phyloP scores from a whole-genome alignment of 140 eudicot species.

The Oenanthe javanica region DNA sequence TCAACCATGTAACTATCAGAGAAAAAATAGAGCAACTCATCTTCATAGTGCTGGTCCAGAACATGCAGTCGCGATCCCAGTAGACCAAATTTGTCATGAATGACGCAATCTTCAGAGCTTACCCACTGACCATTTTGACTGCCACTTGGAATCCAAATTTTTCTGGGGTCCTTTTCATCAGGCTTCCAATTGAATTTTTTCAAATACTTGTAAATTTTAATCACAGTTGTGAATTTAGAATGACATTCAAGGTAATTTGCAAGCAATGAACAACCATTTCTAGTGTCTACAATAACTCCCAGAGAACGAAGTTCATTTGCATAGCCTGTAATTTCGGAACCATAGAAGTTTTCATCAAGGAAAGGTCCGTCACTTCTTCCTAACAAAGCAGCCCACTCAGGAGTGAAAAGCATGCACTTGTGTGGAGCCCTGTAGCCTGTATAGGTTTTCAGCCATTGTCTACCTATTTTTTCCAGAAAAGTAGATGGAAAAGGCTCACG shows the following conservation, averaged over 20 bases:
- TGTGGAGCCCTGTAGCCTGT: slow-evolving; percentile 39
- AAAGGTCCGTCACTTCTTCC: slow-evolving; percentile 46
- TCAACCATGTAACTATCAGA: slow-evolving; percentile 28
- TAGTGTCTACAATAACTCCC: slow-evolving; percentile 25
- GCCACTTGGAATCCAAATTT: slow-evolving; percentile 58
- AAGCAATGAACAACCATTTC: slow-evolving; percentile 30
- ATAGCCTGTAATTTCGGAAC: slow-evolving; percentile 27
- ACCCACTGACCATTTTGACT: slow-evolving; percentile 48
- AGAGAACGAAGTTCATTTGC: slow-evolving; percentile 24
- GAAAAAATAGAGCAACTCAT: slow-evolving; percentile 33
- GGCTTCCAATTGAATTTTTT: slow-evolving; percentile 27
- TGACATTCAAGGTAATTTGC: slow-evolving; percentile 29
- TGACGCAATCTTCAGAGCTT: slow-evolving; percentile 38
- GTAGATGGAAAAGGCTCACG: slow-evolving; percentile 4
- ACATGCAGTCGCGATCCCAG: slow-evolving; percentile 32
- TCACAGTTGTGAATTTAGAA: slow-evolving; percentile 21
- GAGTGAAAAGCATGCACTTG: slow-evolving; percentile 38
- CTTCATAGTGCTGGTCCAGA: slow-evolving; percentile 33
- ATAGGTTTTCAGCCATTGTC: slow-evolving; percentile 44
- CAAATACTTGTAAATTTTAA: slow-evolving; percentile 33
- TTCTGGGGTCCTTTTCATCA: slow-evolving; percentile 8
- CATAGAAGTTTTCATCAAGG: slow-evolving; percentile 48
- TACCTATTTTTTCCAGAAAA: slow-evolving; percentile 16
- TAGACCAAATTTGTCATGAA: slow-evolving; percentile 31
- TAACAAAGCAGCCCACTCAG: slow-evolving; percentile 27